Evolutionary conservation across 2,329 filamentous ascomycete genomes (phyloP), one percentile per base, ranked within the genome.

Genomic region (Fusarium equiseti): DNA sequence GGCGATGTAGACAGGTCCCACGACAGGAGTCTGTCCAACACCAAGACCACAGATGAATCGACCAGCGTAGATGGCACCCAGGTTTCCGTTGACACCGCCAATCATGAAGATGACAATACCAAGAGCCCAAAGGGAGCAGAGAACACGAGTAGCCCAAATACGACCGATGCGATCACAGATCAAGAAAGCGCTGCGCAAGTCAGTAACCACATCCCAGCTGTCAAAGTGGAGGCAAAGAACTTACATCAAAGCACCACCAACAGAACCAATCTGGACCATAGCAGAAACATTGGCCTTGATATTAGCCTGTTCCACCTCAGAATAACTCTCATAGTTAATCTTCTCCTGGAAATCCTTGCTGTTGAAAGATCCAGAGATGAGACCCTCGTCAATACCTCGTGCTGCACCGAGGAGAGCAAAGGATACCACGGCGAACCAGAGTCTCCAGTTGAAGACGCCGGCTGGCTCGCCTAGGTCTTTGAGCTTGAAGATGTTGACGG

Each of bases 241-340:
- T 77, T 76, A 84, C 82, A 85, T 85, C 32, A 93, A 83, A 31
- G 91, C 90, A 45, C 92, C 92, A 6, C 84, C 89, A 31, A 95
- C 91, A 26, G 88, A 92, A 26, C 92, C 92, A 74, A 94, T 89
- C 79, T 94, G 92, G 0, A 95, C 92, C 92, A 95, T 95, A 50
- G 91, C 88, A 3, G 91, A 91, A 59, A 95, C 91, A 78, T 95
- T 95, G 72, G 87, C 89, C 80, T 92, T 89, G 81, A 91, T 90
- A 77, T 92, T 89, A 66, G 91, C 89, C 76, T 87, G 83, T 49
- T 88, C 84, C 6, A 85, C 81, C 0, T 79, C 73, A 48, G 79
- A 82, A 74, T 90, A 89, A 3, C 83, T 81, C 8, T 83, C 80
- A 66, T 89, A 88, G 71, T 88, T 75, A 76, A 92, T 91, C 35